Conservation (phyloP, 805 yeast genomes). For the Saccharomycopsis oosterbeekiorum region DNA sequence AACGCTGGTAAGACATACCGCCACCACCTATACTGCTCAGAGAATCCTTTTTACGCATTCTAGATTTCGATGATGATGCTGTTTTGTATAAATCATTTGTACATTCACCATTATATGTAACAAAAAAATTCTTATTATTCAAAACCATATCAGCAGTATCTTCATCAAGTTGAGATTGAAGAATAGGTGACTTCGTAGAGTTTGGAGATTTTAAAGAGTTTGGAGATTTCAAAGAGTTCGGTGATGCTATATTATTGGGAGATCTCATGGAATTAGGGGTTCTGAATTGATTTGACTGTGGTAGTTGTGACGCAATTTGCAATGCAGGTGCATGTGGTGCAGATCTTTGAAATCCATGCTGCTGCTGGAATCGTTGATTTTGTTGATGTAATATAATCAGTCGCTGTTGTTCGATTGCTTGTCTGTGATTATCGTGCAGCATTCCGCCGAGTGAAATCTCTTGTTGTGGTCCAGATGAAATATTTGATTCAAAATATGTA, state of each 20-base stretch:
- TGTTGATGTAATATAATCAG: background rate
- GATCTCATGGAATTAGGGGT: background rate
- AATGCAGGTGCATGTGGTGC: background rate
- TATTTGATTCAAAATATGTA: background rate
- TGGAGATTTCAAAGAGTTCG: background rate
- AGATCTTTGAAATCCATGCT: background rate
- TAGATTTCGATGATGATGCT: background rate
- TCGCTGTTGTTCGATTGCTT: background rate
- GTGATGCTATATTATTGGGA: background rate
- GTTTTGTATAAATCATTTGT: conserved; percentile 16
- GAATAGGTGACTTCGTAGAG: conserved; percentile 3
- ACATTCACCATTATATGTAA: conserved; percentile 15
- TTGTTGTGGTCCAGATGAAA: background rate
- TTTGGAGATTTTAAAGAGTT: background rate
- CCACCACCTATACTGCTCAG: background rate
- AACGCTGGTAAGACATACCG: background rate
- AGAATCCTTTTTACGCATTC: background rate
- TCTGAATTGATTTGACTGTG: background rate
- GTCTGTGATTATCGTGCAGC: background rate
- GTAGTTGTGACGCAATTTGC: background rate
- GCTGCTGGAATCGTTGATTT: background rate
- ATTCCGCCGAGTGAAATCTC: too few relatives aligned
- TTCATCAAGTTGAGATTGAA: conserved; percentile 15
- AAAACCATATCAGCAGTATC: conserved; percentile 18
- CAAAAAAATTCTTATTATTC: conserved; percentile 18